Percentiles rank a stretch among this genome's conserved stretches.
These are phyloP conservation scores for Populus alba DNA, from an alignment of 345 rosid species.

Conservation along the genomic window DNA sequence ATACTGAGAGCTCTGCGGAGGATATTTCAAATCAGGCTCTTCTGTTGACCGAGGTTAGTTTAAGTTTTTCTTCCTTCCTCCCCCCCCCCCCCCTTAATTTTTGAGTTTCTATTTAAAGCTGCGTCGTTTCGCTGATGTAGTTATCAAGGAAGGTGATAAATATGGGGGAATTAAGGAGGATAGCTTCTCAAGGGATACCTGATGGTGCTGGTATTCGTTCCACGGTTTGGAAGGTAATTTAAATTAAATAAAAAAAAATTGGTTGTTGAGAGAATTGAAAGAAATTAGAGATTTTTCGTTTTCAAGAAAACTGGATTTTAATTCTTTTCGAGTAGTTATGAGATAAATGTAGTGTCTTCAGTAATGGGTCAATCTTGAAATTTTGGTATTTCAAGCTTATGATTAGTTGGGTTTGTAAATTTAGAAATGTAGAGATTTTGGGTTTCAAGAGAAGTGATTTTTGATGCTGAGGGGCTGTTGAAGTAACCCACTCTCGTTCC, in stretches of 20 bases:
- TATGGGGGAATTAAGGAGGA: conserved; percentile 70
- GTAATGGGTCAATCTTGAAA: not conserved
- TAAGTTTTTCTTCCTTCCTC: not conserved
- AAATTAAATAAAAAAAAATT: not conserved
- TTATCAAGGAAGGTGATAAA: conserved; percentile 80
- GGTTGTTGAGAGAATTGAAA: not conserved
- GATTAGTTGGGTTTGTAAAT: not conserved
- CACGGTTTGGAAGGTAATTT: conserved; percentile 85
- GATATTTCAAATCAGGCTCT: conserved; percentile 74
- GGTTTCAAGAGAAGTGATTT: not conserved
- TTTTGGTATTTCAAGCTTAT: not conserved
- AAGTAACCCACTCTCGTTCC: not conserved
- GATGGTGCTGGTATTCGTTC: conserved; percentile 87
- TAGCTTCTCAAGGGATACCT: conserved; percentile 79
- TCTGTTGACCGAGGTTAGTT: conserved; percentile 70
- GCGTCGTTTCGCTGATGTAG: conserved; percentile 24
- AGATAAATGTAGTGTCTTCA: not conserved
- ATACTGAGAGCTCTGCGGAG: conserved; percentile 43
- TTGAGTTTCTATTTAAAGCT: not conserved
- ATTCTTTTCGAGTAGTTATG: not conserved
- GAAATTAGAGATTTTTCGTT: not conserved
- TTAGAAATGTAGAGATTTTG: not conserved
- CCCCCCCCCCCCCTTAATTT: not conserved
- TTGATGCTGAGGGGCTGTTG: not conserved
- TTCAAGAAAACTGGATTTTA: not conserved